Evolutionary conservation across 225 moss, liverwort and hornwort species (phyloP), one percentile per base, ranked within the genome.

Genomic region (Asterella californica): DNA sequence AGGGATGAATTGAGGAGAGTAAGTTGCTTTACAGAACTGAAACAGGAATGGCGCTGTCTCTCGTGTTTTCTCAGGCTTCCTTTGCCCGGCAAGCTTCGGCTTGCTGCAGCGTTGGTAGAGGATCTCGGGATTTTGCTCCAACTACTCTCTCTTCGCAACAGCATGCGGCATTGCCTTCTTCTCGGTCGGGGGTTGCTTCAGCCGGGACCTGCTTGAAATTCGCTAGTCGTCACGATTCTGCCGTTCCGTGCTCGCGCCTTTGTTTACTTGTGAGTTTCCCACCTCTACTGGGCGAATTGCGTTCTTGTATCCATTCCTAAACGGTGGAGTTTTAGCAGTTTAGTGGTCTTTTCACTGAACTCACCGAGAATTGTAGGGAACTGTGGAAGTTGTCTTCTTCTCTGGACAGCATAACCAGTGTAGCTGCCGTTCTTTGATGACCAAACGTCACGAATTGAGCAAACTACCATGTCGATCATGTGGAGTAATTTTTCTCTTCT

Each of bases 1-100:
- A 29, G 64, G 11, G 30, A 46, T 46, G 70, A 12, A 0, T 46
- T 21, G 2, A 11, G 12, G 65, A 69, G 9, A 69, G 6, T 19
- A 46, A 45, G 10, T n/a, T n/a, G 70, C 46, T 47, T 34, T 19
- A 22, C 45, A 2, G 24, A n/a, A 38, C 46, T 6, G 45, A 71
- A 45, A 46, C 25, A 47, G 34, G 52, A 53, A 75, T 75, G 75
- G 75, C 75, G 59, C 17, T 34, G 57, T 75, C 55, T 19, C 19
- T 55, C 6, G 75, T 37, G 22, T 36, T 59, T 75, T 32, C 36
- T 17, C 75, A 34, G 21, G 34, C 52, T 50, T 53, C 57, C 10
- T 75, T 30, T 9, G 29, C 50, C 18, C 15, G 22, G 22, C 74
- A 53, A 74, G 52, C 5, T 46, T 53, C 74, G 7, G 6, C 53